A percentile compares a stretch with the other conserved stretches of the same genome.
phyloP scores from a whole-genome alignment of 768 basidiomycete genomes.

The Hemileccinum rubropunctum region DNA sequence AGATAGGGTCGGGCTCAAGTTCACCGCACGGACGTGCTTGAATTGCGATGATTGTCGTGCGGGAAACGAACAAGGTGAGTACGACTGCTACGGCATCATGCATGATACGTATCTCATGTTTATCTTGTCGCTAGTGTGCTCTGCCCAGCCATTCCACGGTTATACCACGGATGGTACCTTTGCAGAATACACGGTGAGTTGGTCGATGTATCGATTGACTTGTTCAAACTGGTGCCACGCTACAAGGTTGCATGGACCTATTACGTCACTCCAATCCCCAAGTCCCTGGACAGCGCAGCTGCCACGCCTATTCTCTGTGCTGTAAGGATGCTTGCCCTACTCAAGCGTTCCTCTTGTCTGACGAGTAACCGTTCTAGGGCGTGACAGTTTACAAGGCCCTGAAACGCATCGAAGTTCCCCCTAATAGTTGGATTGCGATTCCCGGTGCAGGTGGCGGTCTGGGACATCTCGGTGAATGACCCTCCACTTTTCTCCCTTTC shows the following conservation, averaged over 20 bases:
- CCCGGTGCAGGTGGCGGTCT: conserved; percentile 41
- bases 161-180: conserved; percentile 46
- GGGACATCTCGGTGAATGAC: conserved; percentile 37
- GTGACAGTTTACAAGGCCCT: conserved; percentile 48
- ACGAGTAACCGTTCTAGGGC: conserved; percentile 19
- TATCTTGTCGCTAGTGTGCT: conserved; percentile 11
- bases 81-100: not conserved
- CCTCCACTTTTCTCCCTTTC: not conserved
- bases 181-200: conserved; percentile 35
- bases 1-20: conserved; percentile 44
- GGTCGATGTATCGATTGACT: not conserved
- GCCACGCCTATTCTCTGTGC: conserved; percentile 47
- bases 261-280: conserved; percentile 46
- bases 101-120: not conserved
- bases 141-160: conserved; percentile 21
- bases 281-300: conserved; percentile 35
- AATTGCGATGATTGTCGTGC: conserved; percentile 39
- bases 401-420: conserved; percentile 32
- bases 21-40: conserved; percentile 39
- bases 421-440: conserved; percentile 42
- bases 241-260: conserved; percentile 32
- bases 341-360: not conserved
- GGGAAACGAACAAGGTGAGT: conserved; percentile 34
- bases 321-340: conserved; percentile 13
- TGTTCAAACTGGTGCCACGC: not conserved